Percentiles rank a stretch among this genome's conserved stretches.
Conservation (phyloP, 179 eudicot species). For the Patellifolia procumbens region DNA sequence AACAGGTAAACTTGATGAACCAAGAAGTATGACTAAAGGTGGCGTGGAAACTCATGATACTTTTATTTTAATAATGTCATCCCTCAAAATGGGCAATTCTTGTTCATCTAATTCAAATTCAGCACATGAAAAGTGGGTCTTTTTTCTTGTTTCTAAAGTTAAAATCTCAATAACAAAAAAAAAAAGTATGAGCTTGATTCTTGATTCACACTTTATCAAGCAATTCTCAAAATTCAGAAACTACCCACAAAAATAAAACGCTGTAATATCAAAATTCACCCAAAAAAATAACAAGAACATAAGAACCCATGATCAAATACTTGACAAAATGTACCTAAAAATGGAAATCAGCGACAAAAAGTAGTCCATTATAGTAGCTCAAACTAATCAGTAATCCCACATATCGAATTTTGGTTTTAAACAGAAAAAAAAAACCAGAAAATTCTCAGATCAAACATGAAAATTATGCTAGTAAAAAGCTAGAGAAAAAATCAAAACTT, state of each 20-base stretch:
- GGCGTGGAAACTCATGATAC: not conserved
- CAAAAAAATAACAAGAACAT: conserved; percentile 1
- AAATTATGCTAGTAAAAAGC: not conserved
- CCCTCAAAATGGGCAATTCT: conserved; percentile 4
- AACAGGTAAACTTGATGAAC: conserved; percentile 9
- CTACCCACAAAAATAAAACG: conserved; percentile 10
- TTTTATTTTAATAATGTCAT: conserved; percentile 10
- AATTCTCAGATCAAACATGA: conserved; percentile 5
- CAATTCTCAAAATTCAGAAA: not conserved
- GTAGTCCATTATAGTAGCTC: not conserved
- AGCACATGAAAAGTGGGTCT: not conserved
- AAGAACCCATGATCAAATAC: not conserved
- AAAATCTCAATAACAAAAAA: conserved; percentile 1
- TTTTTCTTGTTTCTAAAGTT: not conserved
- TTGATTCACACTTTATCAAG: conserved; percentile 13
- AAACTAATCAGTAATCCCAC: conserved; percentile 5
- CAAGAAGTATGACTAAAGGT: not conserved
- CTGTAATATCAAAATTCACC: conserved; percentile 19
- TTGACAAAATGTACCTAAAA: not conserved
- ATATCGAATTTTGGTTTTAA: not conserved
- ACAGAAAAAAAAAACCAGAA: not conserved
- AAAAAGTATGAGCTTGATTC: conserved; percentile 11
- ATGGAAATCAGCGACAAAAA: too few species aligned
- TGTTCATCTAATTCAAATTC: conserved; percentile 3
- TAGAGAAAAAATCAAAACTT: not conserved